phyloP scores from a whole-genome alignment of 2,329 filamentous ascomycete genomes.

The Fusarium circinatum region DNA sequence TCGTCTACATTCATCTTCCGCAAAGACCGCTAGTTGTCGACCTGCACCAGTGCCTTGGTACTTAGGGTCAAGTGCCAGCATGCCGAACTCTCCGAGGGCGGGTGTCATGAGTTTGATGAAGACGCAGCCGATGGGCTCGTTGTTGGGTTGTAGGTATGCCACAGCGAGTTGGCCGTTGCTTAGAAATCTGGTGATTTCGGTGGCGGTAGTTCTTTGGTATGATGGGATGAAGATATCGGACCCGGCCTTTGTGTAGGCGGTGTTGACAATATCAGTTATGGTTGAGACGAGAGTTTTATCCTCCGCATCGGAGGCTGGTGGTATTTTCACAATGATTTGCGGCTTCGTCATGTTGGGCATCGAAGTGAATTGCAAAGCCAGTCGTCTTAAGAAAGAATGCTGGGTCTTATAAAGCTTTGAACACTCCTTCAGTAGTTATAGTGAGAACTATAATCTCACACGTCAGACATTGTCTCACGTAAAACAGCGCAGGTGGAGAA shows the following conservation, averaged over 20 bases:
- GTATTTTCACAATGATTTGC: constrained; percentile 35
- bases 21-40: constrained; percentile 41
- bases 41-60: constrained; percentile 42
- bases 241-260: constrained; percentile 42
- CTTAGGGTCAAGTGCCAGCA: constrained; percentile 42
- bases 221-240: constrained; percentile 41
- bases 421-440: neutral
- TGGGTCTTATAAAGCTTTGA: rapidly evolving
- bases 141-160: constrained; percentile 17
- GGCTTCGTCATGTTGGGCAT: neutral
- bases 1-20: constrained; percentile 42
- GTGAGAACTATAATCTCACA: neutral
- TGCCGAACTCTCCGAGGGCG: constrained; percentile 42
- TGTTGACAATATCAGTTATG: constrained; percentile 43
- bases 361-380: rapidly evolving
- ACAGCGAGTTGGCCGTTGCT: constrained; percentile 40
- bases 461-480: neutral
- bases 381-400: rapidly evolving
- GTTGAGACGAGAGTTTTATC: constrained; percentile 21
- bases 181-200: constrained; percentile 38
- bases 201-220: constrained; percentile 40
- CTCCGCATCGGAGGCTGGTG: constrained; percentile 25
- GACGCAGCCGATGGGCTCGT: constrained; percentile 42
- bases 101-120: constrained; percentile 37
- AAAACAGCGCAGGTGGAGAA: neutral